Conservation (phyloP, 2,329 filamentous ascomycete genomes). For the Penicillium thymicola region DNA sequence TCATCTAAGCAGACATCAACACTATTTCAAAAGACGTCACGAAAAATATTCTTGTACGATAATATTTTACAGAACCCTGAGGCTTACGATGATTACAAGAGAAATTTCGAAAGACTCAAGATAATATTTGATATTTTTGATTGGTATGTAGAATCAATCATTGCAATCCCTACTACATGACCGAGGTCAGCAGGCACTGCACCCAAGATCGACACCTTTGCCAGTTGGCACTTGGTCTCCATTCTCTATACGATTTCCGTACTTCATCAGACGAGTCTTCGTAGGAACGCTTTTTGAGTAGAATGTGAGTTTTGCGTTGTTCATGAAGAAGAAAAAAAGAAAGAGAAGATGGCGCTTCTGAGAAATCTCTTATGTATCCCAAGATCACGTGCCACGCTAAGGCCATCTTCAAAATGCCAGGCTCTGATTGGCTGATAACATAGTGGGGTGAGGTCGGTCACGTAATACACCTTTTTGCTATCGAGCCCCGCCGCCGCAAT, state of each 20-base stretch:
- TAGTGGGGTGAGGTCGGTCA: constrained; percentile 2
- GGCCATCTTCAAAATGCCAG: neutral
- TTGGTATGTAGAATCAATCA: constrained; percentile 54
- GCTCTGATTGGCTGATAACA: neutral
- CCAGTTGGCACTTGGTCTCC: constrained; percentile 45
- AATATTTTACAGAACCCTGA: neutral
- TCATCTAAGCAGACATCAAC: too few species aligned
- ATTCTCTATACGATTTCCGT: constrained; percentile 58
- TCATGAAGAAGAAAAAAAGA: constrained; percentile 46
- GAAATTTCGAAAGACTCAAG: neutral
- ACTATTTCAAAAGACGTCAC: too few species aligned
- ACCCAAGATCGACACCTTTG: constrained; percentile 55
- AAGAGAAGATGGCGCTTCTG: constrained; percentile 20
- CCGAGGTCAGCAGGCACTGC: constrained; percentile 50
- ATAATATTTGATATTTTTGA: constrained; percentile 1
- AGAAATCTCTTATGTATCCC: constrained; percentile 20
- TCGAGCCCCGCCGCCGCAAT: constrained; percentile 21
- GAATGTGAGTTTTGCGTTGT: constrained; percentile 58
- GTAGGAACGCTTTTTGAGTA: constrained; percentile 56
- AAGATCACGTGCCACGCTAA: constrained; percentile 18
- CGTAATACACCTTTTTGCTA: constrained; percentile 5
- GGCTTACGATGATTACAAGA: neutral
- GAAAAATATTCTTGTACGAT: too few species aligned
- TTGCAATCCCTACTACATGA: constrained; percentile 55
- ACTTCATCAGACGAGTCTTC: constrained; percentile 54